Conservation (phyloP, 257 asterid species). For the Coffea canephora region DNA sequence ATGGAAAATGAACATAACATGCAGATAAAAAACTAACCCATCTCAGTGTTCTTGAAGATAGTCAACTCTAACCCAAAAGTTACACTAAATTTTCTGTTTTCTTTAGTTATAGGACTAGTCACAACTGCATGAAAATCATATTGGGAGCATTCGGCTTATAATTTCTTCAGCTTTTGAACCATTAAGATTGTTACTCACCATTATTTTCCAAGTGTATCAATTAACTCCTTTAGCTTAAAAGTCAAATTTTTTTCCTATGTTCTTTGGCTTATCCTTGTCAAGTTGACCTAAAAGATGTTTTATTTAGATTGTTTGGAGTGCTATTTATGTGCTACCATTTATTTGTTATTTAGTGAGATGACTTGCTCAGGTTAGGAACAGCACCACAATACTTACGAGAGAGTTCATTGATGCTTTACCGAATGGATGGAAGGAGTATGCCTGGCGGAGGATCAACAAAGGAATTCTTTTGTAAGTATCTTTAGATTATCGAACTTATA, state of each 20-base stretch:
- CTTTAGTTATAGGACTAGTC: neutral
- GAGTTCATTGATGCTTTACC: slow-evolving; percentile 96
- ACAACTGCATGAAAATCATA: neutral
- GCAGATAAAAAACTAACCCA: neutral
- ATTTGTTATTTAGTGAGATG: slow-evolving; percentile 76
- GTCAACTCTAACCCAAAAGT: neutral
- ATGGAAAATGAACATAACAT: neutral
- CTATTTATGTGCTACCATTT: slow-evolving; percentile 42
- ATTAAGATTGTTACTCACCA: too few species aligned
- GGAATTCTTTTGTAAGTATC: slow-evolving; percentile 81
- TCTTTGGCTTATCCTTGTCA: neutral
- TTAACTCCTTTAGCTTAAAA: neutral
- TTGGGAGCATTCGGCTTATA: neutral
- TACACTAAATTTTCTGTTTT: neutral
- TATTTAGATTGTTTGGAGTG: slow-evolving; percentile 6
- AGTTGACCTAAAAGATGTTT: neutral
- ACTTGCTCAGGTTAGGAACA: slow-evolving; percentile 91
- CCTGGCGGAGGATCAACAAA: slow-evolving; percentile 95
- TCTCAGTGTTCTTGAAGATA: neutral
- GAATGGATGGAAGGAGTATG: slow-evolving; percentile 96
- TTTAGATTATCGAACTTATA: slow-evolving; percentile 4
- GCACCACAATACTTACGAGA: slow-evolving; percentile 80
- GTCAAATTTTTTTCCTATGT: neutral
- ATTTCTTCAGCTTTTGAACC: neutral
- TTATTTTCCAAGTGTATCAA: neutral